Evolutionary conservation across 169 alveolate genomes (phyloP), one percentile per base, ranked within the genome.

Genomic region (Theileria equi): DNA sequence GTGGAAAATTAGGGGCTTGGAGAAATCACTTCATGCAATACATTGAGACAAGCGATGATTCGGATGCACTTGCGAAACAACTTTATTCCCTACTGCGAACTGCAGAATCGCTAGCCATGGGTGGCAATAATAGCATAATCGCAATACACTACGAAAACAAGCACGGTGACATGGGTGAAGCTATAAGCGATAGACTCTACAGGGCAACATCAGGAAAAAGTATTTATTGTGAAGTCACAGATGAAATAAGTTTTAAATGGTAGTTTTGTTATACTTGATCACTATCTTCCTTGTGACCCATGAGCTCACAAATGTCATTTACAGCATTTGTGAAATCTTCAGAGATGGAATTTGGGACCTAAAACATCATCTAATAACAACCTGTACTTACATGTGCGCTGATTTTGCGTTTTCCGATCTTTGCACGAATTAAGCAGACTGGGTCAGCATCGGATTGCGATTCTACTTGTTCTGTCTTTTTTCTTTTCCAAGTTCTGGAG

Each of bases 381-480:
- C 1, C 29, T 2, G 2, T 40, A 34, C 72, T 54, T 63, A 76
- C 85, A 26, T 76, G 60, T 10, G 85, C 66, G 55, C 80, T 63
- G 5, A 76, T 76, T 43, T 76, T 76, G 50, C 64, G 34, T 41
- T 65, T 65, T 6, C 85, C 85, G 8, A 76, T 43, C 57, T 65
- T 8, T 10, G 85, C 80, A 11, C 85, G 21, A 13, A 76, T 72
- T 0, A 76, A 67, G 59, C 85, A 76, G 4, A 65, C 79, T 7
- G 80, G 80, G 13, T 63, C 85, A n/a, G 10, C 54, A 3, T 28
- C 80, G 0, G 16, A 28, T 13, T 7, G 17, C 13, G 34, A 4
- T 2, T 19, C 50, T 2, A 34, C 67, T 25, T 40, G 41, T 16
- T 26, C 55, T 0, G 26, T 35, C 35, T 76, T 76, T 52, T 62